phyloP scores from a whole-genome alignment of 129 eudicot genomes.

The Ambrosia trifida region DNA sequence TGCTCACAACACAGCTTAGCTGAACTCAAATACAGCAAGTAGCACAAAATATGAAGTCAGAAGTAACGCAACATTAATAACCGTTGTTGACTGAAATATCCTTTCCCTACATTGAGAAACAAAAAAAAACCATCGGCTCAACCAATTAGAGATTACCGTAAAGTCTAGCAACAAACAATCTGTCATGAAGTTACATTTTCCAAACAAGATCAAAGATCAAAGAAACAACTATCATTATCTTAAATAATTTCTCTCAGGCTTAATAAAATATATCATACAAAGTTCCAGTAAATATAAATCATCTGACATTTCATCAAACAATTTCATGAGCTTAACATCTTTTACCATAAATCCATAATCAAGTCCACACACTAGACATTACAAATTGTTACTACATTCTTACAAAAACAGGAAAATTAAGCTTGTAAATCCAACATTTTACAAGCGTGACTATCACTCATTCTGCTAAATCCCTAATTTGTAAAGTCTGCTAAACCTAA shows the following conservation, averaged over 20 bases:
- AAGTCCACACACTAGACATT: not conserved
- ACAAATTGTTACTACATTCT: not conserved
- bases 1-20: slow-evolving; percentile 22
- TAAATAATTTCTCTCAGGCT: not conserved
- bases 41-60: not conserved
- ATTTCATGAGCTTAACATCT: not conserved
- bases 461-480: not conserved
- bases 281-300: not conserved
- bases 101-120: not conserved
- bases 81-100: not conserved
- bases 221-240: not conserved
- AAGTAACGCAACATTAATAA: not conserved
- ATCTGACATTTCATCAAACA: slow-evolving; percentile 1
- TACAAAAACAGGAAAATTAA: not conserved
- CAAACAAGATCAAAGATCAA: not conserved
- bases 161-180: not conserved
- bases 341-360: not conserved
- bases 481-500: not conserved
- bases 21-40: slow-evolving; percentile 5
- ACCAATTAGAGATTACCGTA: not conserved
- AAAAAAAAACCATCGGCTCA: not conserved
- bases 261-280: not conserved
- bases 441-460: not conserved
- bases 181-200: not conserved
- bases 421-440: not conserved